phyloP scores from a whole-genome alignment of 768 basidiomycete genomes.

The Rhodosporidiobolus odoratus region DNA sequence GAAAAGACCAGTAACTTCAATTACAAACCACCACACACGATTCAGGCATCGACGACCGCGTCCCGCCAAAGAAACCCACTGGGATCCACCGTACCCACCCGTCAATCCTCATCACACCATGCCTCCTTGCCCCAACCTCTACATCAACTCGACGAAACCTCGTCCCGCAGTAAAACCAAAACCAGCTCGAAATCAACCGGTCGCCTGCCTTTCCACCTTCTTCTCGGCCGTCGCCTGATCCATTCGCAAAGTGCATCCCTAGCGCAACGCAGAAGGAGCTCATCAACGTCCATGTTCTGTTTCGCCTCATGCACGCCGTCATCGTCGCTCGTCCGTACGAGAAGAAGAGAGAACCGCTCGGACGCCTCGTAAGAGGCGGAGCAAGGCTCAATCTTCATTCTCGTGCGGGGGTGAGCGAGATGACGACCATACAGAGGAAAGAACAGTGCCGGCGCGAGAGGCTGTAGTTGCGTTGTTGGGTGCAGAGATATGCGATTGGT shows the following conservation, averaged over 20 bases:
- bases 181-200: not conserved
- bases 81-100: constrained; percentile 1
- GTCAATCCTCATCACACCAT: not conserved
- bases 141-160: not conserved
- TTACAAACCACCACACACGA: not conserved
- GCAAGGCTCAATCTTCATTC: constrained; percentile 3
- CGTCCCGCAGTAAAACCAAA: not conserved
- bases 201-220: not conserved
- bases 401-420: not conserved
- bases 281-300: not conserved
- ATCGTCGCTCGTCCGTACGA: not conserved
- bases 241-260: not conserved
- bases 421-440: not conserved
- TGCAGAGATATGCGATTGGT: not conserved
- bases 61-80: not conserved
- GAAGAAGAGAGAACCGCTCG: constrained; percentile 2
- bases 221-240: not conserved
- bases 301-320: not conserved
- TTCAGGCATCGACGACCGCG: not conserved
- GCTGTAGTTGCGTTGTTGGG: not conserved
- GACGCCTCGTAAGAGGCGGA: constrained; percentile 4
- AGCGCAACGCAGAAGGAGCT: not conserved
- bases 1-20: not conserved
- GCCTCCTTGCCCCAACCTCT: not conserved
- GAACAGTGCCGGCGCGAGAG: not conserved